Conservation (phyloP, 495 filamentous ascomycete species). For the Letharia columbiana region DNA sequence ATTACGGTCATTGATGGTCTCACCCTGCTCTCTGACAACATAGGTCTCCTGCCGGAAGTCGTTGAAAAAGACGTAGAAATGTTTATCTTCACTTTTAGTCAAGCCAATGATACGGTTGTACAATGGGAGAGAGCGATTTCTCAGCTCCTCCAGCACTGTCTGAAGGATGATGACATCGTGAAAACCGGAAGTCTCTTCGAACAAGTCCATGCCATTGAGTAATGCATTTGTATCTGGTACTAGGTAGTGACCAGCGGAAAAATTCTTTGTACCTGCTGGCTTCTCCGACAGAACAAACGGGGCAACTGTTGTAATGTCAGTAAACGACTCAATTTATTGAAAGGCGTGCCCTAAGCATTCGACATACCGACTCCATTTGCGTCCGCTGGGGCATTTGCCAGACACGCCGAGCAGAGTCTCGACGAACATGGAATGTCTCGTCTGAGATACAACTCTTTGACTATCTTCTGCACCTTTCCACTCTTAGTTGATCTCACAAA, state of each 20-base stretch:
- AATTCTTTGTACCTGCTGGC: conserved; percentile 72
- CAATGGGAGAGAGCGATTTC: conserved; percentile 84
- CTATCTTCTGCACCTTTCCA: conserved; percentile 98
- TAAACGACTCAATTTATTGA: neutral
- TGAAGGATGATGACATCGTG: conserved; percentile 93
- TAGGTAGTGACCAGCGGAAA: conserved; percentile 84
- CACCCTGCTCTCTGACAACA: conserved; percentile 60
- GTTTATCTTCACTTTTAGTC: conserved; percentile 89
- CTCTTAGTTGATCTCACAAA: conserved; percentile 87
- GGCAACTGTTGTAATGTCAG: conserved; percentile 41
- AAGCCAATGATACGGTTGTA: conserved; percentile 87
- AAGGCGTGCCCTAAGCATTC: conserved; percentile 8
- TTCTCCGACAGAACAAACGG: conserved; percentile 81
- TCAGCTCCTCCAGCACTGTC: conserved; percentile 90
- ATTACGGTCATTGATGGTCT: conserved; percentile 94
- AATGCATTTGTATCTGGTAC: conserved; percentile 95
- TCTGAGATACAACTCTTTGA: conserved; percentile 88
- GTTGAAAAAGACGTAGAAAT: conserved; percentile 98
- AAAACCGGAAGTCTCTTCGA: conserved; percentile 84
- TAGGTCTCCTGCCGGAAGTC: conserved; percentile 93
- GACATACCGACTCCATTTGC: conserved; percentile 63
- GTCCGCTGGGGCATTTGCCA: conserved; percentile 60
- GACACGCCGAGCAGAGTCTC: conserved; percentile 69
- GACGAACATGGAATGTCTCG: conserved; percentile 98
- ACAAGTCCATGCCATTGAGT: conserved; percentile 90